Percentiles rank a stretch among this genome's conserved stretches.
These are phyloP conservation scores for Solanum appendiculatum DNA, from an alignment of 257 asterid species.

Conservation along the genomic window DNA sequence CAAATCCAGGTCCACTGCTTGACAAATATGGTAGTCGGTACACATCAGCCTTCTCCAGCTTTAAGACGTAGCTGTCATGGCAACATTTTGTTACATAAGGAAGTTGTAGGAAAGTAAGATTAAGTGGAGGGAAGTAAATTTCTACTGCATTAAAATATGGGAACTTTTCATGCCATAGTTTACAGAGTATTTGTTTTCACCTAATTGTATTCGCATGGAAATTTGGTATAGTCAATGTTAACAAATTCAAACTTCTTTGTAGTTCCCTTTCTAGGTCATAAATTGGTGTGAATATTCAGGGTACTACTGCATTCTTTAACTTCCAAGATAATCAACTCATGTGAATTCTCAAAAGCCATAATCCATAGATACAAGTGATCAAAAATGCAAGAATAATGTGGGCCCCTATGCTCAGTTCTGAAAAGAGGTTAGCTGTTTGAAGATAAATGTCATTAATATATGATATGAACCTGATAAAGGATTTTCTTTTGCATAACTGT, in stretches of 20 bases:
- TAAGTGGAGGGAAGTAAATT: neutral
- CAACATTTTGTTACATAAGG: slow-evolving; percentile 14
- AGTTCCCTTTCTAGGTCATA: neutral
- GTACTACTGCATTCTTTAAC: neutral
- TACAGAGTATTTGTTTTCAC: neutral
- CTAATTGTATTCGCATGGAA: neutral
- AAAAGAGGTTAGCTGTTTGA: neutral
- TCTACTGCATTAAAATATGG: neutral
- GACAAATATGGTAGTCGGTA: slow-evolving; percentile 85
- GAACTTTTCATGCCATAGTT: neutral
- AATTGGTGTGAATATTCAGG: neutral
- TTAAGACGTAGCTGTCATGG: slow-evolving; percentile 73
- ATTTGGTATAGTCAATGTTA: neutral
- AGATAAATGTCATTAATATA: neutral
- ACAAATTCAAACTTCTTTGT: neutral
- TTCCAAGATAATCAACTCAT: neutral
- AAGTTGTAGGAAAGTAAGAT: neutral
- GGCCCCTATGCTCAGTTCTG: neutral
- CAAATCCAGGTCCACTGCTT: slow-evolving; percentile 98
- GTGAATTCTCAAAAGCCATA: neutral
- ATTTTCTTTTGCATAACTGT: neutral
- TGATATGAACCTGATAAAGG: neutral
- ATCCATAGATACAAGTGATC: neutral
- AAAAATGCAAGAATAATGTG: neutral
- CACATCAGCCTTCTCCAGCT: slow-evolving; percentile 96